Conservation (phyloP, 2,329 filamentous ascomycete species). For the Pseudogymnoascus sp. region DNA sequence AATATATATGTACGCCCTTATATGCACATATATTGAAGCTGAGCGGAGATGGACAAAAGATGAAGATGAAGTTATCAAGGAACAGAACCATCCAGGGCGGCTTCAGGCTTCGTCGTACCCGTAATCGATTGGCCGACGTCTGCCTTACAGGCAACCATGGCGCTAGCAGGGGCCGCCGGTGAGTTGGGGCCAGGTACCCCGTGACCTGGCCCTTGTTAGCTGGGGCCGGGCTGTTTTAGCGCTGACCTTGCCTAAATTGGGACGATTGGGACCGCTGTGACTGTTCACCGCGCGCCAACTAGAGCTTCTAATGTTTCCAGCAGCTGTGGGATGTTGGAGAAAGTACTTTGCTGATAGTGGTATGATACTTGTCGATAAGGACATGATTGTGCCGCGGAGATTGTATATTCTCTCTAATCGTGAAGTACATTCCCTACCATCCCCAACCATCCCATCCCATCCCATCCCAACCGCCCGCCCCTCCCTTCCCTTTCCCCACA, state of each 20-base stretch:
- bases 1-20: not conserved
- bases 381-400: not conserved
- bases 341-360: not conserved
- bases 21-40: not conserved
- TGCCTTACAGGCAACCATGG: not conserved
- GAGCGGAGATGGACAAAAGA: not conserved
- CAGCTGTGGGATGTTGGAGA: not conserved
- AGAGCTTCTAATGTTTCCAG: not conserved
- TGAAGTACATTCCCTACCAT: not conserved
- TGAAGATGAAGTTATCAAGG: not conserved
- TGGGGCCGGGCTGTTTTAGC: not conserved
- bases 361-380: not conserved
- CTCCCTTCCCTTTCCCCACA: not conserved
- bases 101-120: not conserved
- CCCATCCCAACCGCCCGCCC: not conserved
- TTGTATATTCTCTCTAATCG: not conserved
- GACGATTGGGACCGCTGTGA: not conserved
- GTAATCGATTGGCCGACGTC: not conserved
- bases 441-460: not conserved
- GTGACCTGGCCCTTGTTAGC: not conserved
- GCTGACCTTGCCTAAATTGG: not conserved
- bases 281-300: not conserved
- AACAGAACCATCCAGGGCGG: not conserved
- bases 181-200: conserved; percentile 5
- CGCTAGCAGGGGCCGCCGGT: not conserved